Base-by-base conservation (phyloP, 2,329 filamentous ascomycete genomes). In the Penicillium sp. region DNA sequence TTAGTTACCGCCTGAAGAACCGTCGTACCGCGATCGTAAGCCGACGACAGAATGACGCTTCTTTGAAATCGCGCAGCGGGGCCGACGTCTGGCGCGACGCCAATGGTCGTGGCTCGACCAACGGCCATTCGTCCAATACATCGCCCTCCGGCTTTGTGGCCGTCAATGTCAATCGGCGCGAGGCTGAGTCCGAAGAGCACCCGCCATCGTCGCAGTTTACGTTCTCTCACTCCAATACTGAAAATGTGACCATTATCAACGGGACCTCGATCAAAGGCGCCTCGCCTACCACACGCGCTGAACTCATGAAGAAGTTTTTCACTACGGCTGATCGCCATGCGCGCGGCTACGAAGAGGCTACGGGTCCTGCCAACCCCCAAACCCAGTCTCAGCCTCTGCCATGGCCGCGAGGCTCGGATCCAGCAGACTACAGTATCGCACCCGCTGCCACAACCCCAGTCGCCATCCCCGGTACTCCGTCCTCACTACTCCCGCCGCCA, bases 1-100 rank as follows among this genome's bases (percentile, higher is more conserved):
- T 95, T 15, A 91, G 90, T 58, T 89, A 93, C 63, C 82, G 87
- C 38, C 73, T 95, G 43, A 88, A 86, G 64, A 85, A 85, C 42
- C 83, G 88, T 44, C 84, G 83, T 61, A 82, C 81, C 46, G 86
- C 84, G n/a, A 88, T 91, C 54, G 74, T 85, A 42, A 80, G 81
- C 47, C 78, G 86, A 31, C 78, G 84, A 49, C 77, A 81, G 49
- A 71, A 69, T 33, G 69, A 73, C 55, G 57, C 65, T 5, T 60
- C 62, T 24, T 54, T 71, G 15, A 64, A 66, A 55, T 63, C 61
- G 13, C 65, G 65, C 38, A 63, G 65, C 35, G 47, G 29, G 6
- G 57, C 67, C 25, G 67, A 75, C 6, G 57, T 64, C 15, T 69
- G 73, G 64, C 68, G 65, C 42, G 68, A 72, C 32, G 43, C 54